phyloP scores from a whole-genome alignment of 176 grass and related monocot species.

The Urochloa ruziziensis region DNA sequence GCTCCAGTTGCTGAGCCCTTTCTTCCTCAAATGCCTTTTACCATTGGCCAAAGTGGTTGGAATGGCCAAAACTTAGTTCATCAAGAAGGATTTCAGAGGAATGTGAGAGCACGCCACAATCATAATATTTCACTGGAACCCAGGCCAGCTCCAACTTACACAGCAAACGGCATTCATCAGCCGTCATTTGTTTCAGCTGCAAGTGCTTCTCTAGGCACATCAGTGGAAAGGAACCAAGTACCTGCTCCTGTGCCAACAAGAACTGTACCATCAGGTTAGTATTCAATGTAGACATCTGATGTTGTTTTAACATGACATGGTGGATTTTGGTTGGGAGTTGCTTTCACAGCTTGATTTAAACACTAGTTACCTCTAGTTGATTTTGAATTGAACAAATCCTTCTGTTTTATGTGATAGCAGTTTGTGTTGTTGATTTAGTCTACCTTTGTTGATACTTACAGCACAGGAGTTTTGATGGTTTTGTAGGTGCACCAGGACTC shows the following conservation, averaged over 20 bases:
- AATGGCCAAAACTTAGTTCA: conserved; percentile 21
- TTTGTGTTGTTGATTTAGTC: no score
- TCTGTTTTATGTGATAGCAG: background rate
- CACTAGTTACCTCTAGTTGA: background rate
- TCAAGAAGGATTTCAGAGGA: conserved; percentile 58
- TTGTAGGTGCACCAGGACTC: conserved; percentile 17
- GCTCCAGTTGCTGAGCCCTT: conserved; percentile 18
- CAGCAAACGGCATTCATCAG: conserved; percentile 20
- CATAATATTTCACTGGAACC: conserved; percentile 35
- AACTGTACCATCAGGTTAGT: conserved; percentile 49
- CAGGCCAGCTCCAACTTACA: conserved; percentile 20
- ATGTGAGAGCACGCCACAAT: conserved; percentile 52
- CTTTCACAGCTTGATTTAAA: conserved; percentile 2
- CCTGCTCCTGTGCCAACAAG: conserved; percentile 24
- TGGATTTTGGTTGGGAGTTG: background rate
- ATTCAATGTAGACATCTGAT: background rate
- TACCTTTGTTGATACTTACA: conserved; percentile 22
- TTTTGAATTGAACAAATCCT: background rate
- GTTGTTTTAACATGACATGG: background rate
- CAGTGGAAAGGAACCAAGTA: conserved; percentile 29
- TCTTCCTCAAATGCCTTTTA: conserved; percentile 19
- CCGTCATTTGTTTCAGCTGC: conserved; percentile 25
- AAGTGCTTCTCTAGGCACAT: conserved; percentile 18
- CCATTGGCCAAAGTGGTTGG: conserved; percentile 32
- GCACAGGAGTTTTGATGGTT: conserved; percentile 3